These are phyloP conservation scores for Phlegmacium glaucopus DNA, from an alignment of 768 basidiomycete genomes.

Conservation along the genomic window DNA sequence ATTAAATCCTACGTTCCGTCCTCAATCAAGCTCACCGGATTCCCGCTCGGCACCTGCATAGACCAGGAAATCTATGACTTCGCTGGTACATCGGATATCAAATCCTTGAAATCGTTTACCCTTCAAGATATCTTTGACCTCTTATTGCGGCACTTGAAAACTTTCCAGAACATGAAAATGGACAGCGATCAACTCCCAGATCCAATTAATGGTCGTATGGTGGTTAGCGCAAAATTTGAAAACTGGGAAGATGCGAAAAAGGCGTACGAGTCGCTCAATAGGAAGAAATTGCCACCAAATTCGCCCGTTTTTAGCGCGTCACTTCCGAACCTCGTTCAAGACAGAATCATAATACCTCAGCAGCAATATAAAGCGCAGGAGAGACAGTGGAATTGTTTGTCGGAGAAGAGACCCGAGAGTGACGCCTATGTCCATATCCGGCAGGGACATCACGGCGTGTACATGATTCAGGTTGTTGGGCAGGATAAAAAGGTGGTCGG, in stretches of 20 bases:
- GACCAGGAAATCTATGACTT: constrained; percentile 26
- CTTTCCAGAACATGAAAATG: constrained; percentile 10
- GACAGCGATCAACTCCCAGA: constrained; percentile 11
- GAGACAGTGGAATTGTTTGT: constrained; percentile 44
- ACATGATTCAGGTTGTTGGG: constrained; percentile 45
- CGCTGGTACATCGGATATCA: constrained; percentile 8
- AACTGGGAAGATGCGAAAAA: constrained; percentile 45
- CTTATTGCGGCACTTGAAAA: constrained; percentile 4
- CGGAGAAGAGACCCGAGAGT: constrained; percentile 30
- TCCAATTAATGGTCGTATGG: constrained; percentile 7
- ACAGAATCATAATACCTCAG: constrained; percentile 42
- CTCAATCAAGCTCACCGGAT: constrained; percentile 42
- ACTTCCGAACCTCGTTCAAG: constrained; percentile 48
- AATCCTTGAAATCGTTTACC: constrained; percentile 4
- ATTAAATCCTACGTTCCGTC: too few relatives aligned
- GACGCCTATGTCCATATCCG: constrained; percentile 17
- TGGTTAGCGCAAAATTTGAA: constrained; percentile 42
- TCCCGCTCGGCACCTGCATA: constrained; percentile 28
- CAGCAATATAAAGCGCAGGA: constrained; percentile 52
- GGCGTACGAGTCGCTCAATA: constrained; percentile 34
- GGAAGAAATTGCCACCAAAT: constrained; percentile 24
- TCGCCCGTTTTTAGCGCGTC: constrained; percentile 34
- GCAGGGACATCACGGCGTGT: constrained; percentile 18
- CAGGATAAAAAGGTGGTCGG: constrained; percentile 52
- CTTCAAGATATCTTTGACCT: constrained; percentile 3